A percentile compares a stretch with the other conserved stretches of the same genome.
Evolutionary conservation across 2,329 filamentous ascomycete genomes (phyloP).

Genomic region (Fusarium floridanum): DNA sequence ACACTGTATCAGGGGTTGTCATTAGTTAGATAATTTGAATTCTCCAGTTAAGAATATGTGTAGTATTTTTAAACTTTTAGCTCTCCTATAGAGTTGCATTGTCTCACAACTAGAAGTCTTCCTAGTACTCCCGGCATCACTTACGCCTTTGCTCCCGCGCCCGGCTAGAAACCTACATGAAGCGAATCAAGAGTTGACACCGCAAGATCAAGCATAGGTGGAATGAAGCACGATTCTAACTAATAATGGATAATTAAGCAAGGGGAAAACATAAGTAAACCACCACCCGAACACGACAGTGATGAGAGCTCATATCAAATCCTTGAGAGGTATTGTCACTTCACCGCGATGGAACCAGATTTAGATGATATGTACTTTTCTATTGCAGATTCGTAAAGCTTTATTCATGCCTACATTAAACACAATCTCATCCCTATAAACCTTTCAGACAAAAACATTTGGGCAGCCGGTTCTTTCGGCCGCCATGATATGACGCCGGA

Average conservation of each 20-base stretch:
- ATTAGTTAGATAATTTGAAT: not conserved
- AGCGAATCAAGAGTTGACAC: not conserved
- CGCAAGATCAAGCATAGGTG: not conserved
- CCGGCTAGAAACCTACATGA: not conserved
- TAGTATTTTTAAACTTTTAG: not conserved
- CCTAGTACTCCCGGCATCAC: not conserved
- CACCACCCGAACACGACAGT: not conserved
- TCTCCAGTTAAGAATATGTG: too few species aligned
- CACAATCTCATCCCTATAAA: conserved; percentile 44
- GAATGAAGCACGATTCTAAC: not conserved
- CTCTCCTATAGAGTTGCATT: not conserved
- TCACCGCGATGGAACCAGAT: not conserved
- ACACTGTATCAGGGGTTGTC: not conserved
- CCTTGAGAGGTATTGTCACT: not conserved
- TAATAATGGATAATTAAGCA: not conserved
- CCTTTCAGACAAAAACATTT: conserved; percentile 38
- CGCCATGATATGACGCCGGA: conserved; percentile 47
- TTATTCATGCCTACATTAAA: conserved; percentile 44
- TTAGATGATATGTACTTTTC: conserved; percentile 42
- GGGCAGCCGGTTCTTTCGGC: conserved; percentile 41
- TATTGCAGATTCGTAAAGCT: conserved; percentile 46
- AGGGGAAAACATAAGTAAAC: not conserved
- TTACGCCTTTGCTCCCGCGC: not conserved
- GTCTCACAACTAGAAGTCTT: not conserved
- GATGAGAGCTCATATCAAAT: not conserved